Conservation (phyloP, 2,329 filamentous ascomycete species). For the Aureobasidium sp. region DNA sequence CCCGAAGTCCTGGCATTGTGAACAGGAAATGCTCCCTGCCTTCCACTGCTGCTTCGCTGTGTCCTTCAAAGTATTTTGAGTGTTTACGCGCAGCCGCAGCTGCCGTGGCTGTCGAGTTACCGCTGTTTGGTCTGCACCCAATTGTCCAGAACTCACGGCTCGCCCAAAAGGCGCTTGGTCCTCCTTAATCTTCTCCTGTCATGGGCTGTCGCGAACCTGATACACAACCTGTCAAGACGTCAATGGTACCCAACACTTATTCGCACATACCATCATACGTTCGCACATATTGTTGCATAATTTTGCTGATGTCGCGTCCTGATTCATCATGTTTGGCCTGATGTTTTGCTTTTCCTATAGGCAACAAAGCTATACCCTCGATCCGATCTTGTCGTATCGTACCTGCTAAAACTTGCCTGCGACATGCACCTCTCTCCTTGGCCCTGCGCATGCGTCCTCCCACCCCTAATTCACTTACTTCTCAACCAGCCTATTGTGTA, state of each 20-base stretch:
- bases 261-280: neutral
- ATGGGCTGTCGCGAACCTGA: neutral
- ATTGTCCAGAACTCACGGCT: conserved; percentile 6
- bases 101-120: neutral
- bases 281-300: neutral
- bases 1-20: conserved; percentile 3
- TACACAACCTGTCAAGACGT: neutral
- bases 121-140: neutral
- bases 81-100: neutral
- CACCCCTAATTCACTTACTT: neutral
- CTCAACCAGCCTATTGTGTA: neutral
- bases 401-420: neutral
- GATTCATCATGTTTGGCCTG: neutral
- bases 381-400: neutral
- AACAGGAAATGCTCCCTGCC: neutral
- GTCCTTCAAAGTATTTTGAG: neutral
- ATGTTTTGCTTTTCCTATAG: neutral
- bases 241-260: neutral
- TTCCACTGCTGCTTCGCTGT: neutral
- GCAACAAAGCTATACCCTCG: neutral
- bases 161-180: neutral
- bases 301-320: neutral
- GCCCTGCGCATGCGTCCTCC: neutral
- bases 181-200: conserved; percentile 14
- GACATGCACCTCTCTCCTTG: neutral